phyloP scores from a whole-genome alignment of 495 filamentous ascomycete genomes.

The Copromyces sp. region DNA sequence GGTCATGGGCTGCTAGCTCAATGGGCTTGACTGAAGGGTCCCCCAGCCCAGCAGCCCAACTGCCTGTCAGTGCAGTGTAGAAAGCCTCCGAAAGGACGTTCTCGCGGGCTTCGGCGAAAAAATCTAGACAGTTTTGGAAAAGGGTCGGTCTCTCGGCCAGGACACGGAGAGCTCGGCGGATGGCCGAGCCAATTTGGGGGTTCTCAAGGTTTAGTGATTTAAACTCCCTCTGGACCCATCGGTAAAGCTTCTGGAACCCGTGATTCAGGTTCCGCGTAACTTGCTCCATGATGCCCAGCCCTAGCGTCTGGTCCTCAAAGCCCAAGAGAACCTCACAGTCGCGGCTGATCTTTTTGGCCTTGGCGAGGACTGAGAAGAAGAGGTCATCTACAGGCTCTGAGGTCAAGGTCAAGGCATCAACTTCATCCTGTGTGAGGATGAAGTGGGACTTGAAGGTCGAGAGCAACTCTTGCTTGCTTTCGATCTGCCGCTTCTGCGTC shows the following conservation, averaged over 20 bases:
- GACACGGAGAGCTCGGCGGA: conserved; percentile 75
- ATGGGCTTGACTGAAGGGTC: conserved; percentile 70
- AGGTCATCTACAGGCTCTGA: conserved; percentile 73
- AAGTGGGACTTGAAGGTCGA: conserved; percentile 78
- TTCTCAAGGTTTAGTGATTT: conserved; percentile 88
- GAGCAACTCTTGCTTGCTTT: conserved; percentile 80
- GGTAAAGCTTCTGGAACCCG: conserved; percentile 89
- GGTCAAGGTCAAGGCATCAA: conserved; percentile 58
- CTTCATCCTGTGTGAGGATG: conserved; percentile 68
- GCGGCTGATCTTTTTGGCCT: conserved; percentile 75
- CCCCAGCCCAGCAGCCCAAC: conserved; percentile 32
- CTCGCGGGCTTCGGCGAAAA: conserved; percentile 85
- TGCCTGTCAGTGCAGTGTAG: conserved; percentile 79
- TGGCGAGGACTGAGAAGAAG: conserved; percentile 73
- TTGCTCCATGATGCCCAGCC: conserved; percentile 83
- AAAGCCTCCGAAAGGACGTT: conserved; percentile 83
- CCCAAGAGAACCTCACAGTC: conserved; percentile 86
- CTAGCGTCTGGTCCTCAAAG: conserved; percentile 78
- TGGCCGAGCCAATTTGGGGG: conserved; percentile 79
- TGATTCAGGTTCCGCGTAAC: conserved; percentile 76
- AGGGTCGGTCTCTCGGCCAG: conserved; percentile 81
- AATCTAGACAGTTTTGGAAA: conserved; percentile 90
- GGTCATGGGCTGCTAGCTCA: conserved; percentile 86
- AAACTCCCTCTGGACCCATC: conserved; percentile 91
- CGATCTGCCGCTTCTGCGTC: conserved; percentile 61